Base-by-base conservation (phyloP, 805 yeast species). In the Diddensiella transvaalensis region DNA sequence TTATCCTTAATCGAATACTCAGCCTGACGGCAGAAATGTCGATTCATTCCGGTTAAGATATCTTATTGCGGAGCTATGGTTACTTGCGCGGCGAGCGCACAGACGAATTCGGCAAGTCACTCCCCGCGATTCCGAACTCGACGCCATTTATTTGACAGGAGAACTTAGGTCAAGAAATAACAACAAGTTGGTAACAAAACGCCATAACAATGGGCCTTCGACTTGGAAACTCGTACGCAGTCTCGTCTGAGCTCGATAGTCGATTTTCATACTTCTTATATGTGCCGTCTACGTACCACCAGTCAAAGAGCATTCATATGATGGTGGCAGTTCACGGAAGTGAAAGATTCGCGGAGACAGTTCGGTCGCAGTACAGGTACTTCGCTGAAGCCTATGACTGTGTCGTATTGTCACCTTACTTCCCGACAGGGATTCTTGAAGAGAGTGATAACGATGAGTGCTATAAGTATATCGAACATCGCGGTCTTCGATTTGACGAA, bases 271-370 rank as follows among this genome's bases (percentile, higher is more conserved):
- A 48, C 18, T 44, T 38, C 22, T 22, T 24, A 10, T 44, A 48
- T 21, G 22, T 48, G 13, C 51, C 51, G 22, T 19, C 5, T 23
- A 15, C 48, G 13, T 45, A 45, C 32, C n/a, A 32, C 18, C 3
- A 43, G 21, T 22, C 47, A 4, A 22, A 8, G 6, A 17, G 13
- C 2, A 21, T 38, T 4, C 37, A 19, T 21, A 19, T 48, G 39
- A 40, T 49, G 37, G 47, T 47, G 3, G 40, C 53, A n/a, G 50
- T 49, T 21, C 53, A 49, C 26, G 53, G 53, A 11, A 49, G 51
- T 33, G 51, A 38, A 17, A 29, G 53, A 11, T 29, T 22, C 10
- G 44, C 53, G 3, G 53, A 49, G 39, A 11, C 42, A 18, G 39
- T 37, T 23, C 43, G 50, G 15, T 13, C 36, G 10, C 47, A 45